These are phyloP conservation scores for Diaporthe sp. DNA, from an alignment of 2,329 filamentous ascomycete species.

Conservation along the genomic window DNA sequence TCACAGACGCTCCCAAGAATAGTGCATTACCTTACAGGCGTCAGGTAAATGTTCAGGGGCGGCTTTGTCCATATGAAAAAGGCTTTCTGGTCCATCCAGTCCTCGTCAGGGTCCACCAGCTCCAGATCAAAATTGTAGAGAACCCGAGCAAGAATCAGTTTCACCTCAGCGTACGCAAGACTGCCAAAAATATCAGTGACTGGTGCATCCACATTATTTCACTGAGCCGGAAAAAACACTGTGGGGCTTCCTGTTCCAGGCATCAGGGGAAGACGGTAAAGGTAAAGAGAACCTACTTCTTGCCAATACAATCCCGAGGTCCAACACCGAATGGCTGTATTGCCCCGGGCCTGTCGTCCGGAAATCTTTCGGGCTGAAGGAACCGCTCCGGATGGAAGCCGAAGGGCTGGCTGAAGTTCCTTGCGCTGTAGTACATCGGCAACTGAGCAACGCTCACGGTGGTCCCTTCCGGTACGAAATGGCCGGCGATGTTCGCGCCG, in stretches of 20 bases:
- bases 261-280: neutral
- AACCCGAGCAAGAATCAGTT: conserved; percentile 61
- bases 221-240: neutral
- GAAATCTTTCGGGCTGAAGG: conserved; percentile 55
- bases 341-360: conserved; percentile 56
- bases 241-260: neutral
- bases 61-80: conserved; percentile 59
- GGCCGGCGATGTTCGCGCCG: conserved; percentile 51
- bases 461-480: conserved; percentile 53
- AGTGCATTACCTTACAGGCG: conserved; percentile 44
- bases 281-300: conserved; percentile 55
- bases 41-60: conserved; percentile 54
- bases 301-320: conserved; percentile 64
- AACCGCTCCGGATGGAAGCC: conserved; percentile 64
- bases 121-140: conserved; percentile 64
- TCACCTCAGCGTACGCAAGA: conserved; percentile 65
- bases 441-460: conserved; percentile 59
- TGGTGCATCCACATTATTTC: neutral
- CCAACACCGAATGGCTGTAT: conserved; percentile 64
- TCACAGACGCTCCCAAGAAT: neutral
- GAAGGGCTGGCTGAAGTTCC: conserved; percentile 60
- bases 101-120: conserved; percentile 52
- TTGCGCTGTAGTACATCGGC: conserved; percentile 58
- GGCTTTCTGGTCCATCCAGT: conserved; percentile 57
- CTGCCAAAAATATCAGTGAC: conserved; percentile 46